Base-by-base conservation (phyloP, 2,329 filamentous ascomycete species). In the Botrytis sinoallii region DNA sequence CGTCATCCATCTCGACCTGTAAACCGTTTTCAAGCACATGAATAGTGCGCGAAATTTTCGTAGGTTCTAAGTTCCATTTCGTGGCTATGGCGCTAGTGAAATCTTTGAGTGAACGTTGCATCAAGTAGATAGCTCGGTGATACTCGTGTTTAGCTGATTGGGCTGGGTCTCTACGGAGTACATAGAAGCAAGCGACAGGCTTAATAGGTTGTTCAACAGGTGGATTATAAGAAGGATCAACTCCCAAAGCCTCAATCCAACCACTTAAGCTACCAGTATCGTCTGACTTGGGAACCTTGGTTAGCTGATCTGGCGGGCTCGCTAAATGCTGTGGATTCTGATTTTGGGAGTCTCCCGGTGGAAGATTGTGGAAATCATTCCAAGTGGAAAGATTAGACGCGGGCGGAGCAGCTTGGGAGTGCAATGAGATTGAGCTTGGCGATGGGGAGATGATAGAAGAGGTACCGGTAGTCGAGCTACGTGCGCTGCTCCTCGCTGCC, bases 181-280 rank as follows among this genome's bases (percentile, higher is more conserved):
- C 84, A 80, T 97, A 98, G 82, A 98, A 94, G 84, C 95, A 98
- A 68, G 95, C 95, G 60, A 97, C 90, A 81, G 87, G 84, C 81
- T 93, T 97, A 32, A 90, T 85, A 14, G 87, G 84, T 73, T 88
- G 89, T 79, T 97, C 93, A 1, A 87, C 84, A 0, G 95, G 95
- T 63, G 96, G 92, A 74, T 91, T 89, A 81, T 98, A 99, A 3
- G 88, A 88, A 25, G 91, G 85, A 81, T 98, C 96, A n/a, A 98
- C 93, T 46, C 94, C 96, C 12, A 97, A 84, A 1, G 94, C 94
- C 81, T 98, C 94, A 76, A 98, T 96, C 91, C 92, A 97, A 9
- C 93, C 92, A 75, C 89, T 92, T 42, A 94, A 84, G 38, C 88
- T 89, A 16, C 91, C 91, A 52, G 88, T 84, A 35, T 89, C 88